Percentiles rank a stretch among this genome's conserved stretches.
phyloP scores from a whole-genome alignment of 768 basidiomycete species.

The Tricholoma terreum region DNA sequence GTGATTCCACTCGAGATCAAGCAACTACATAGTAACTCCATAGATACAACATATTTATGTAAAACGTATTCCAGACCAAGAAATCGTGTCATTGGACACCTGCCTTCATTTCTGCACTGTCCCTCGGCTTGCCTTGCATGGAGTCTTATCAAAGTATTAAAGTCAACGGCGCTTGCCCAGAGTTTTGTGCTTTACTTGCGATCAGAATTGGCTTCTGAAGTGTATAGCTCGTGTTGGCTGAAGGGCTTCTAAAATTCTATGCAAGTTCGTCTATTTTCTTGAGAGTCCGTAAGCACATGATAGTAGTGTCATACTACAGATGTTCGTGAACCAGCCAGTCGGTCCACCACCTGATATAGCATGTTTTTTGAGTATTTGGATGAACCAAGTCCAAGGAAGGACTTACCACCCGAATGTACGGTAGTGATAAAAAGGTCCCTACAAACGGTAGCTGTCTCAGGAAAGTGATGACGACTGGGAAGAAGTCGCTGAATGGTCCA shows the following conservation, averaged over 20 bases:
- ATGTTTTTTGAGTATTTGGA: not conserved
- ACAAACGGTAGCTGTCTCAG: constrained; percentile 90
- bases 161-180: too few relatives aligned
- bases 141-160: too few relatives aligned
- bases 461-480: constrained; percentile 98
- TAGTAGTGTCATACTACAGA: constrained; percentile 53
- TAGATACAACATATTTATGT: not conserved
- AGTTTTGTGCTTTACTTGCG: not conserved
- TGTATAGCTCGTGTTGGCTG: too few relatives aligned
- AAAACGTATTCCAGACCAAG: not conserved
- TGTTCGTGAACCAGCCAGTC: constrained; percentile 74
- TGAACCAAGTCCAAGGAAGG: not conserved
- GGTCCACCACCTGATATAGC: constrained; percentile 64
- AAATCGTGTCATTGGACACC: not conserved
- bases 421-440: constrained; percentile 80
- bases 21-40: not conserved
- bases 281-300: constrained; percentile 12
- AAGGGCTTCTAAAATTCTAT: not conserved
- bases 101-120: too few relatives aligned
- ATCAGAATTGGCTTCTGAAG: not conserved
- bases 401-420: constrained; percentile 82
- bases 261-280: constrained; percentile 9
- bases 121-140: too few relatives aligned
- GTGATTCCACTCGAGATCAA: too few relatives aligned
- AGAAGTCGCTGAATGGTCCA: constrained; percentile 76